Percentiles rank a stretch among this genome's conserved stretches.
Conservation (phyloP, 331 rosid genomes). For the Malus hybrid region DNA sequence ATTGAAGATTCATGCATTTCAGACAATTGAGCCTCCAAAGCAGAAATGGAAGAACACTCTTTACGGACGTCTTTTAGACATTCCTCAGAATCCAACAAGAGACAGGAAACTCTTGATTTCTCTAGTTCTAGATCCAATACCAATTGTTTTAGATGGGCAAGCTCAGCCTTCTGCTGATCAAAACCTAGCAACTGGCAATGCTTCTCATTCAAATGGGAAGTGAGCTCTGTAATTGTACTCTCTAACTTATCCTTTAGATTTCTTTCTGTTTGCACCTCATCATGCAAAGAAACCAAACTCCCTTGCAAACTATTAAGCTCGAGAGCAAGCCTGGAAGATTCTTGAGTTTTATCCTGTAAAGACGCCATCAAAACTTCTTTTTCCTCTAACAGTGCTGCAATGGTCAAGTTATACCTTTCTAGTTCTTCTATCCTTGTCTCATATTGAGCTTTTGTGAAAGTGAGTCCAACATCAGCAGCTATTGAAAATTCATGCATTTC, state of each 20-base stretch:
- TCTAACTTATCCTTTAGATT: constrained; percentile 37
- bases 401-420: constrained; percentile 37
- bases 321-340: constrained; percentile 44
- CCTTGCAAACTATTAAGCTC: constrained; percentile 47
- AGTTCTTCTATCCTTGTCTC: constrained; percentile 45
- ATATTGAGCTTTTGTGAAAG: constrained; percentile 17
- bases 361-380: constrained; percentile 45
- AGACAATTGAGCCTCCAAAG: constrained; percentile 48
- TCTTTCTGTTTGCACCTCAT: constrained; percentile 54
- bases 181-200: constrained; percentile 44
- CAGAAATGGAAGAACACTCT: constrained; percentile 43
- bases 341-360: constrained; percentile 52
- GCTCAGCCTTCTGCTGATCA: constrained; percentile 51
- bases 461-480: constrained; percentile 50
- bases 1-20: constrained; percentile 55
- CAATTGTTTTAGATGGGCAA: constrained; percentile 50
- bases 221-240: constrained; percentile 45
- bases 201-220: constrained; percentile 54
- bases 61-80: constrained; percentile 33
- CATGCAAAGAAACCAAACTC: constrained; percentile 32
- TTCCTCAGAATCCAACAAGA: constrained; percentile 47
- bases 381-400: constrained; percentile 42
- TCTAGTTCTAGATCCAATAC: constrained; percentile 53
- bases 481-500: constrained; percentile 54
- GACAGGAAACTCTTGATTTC: constrained; percentile 49